Percentiles rank a stretch among this genome's conserved stretches.
These are phyloP conservation scores for Rostrohypoxylon terebratum DNA, from an alignment of 495 filamentous ascomycete genomes.

Conservation along the genomic window DNA sequence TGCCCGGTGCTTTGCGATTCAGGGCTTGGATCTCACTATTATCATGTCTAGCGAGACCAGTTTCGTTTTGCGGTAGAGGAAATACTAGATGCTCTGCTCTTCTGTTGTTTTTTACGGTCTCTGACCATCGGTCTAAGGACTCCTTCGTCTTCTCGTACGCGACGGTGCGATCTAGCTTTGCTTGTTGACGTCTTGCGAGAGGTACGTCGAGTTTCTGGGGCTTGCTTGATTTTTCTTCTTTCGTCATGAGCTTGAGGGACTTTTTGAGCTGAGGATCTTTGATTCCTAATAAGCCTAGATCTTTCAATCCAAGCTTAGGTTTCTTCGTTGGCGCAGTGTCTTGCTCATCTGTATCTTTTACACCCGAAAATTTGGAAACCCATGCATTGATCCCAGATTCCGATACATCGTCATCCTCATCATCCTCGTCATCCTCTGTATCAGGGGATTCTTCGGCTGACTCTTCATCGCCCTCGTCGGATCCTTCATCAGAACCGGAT, in stretches of 20 bases:
- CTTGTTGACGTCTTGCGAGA: conserved; percentile 88
- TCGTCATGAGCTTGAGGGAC: conserved; percentile 76
- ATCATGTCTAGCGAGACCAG: conserved; percentile 56
- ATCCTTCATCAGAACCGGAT: conserved; percentile 62
- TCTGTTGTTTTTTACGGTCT: conserved; percentile 93
- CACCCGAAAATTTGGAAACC: conserved; percentile 72
- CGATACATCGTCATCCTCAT: conserved; percentile 66
- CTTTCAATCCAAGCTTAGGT: conserved; percentile 81
- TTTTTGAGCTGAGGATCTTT: conserved; percentile 82
- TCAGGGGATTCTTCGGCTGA: conserved; percentile 58
- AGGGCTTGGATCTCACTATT: conserved; percentile 67
- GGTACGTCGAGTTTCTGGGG: conserved; percentile 84
- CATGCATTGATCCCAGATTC: conserved; percentile 70
- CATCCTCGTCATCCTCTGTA: conserved; percentile 60
- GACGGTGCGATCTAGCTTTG: conserved; percentile 82
- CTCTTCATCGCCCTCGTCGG: conserved; percentile 57
- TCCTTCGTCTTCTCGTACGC: conserved; percentile 94
- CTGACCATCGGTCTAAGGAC: conserved; percentile 88
- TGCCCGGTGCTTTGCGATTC: conserved; percentile 69
- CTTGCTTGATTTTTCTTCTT: conserved; percentile 62
- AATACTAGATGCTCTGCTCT: conserved; percentile 93
- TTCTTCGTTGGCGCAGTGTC: conserved; percentile 58
- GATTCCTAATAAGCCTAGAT: conserved; percentile 76
- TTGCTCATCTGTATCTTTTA: conserved; percentile 50
- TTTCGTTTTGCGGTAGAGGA: conserved; percentile 78